These are phyloP conservation scores for Calonectria montana DNA, from an alignment of 2,329 filamentous ascomycete species.

Conservation along the genomic window DNA sequence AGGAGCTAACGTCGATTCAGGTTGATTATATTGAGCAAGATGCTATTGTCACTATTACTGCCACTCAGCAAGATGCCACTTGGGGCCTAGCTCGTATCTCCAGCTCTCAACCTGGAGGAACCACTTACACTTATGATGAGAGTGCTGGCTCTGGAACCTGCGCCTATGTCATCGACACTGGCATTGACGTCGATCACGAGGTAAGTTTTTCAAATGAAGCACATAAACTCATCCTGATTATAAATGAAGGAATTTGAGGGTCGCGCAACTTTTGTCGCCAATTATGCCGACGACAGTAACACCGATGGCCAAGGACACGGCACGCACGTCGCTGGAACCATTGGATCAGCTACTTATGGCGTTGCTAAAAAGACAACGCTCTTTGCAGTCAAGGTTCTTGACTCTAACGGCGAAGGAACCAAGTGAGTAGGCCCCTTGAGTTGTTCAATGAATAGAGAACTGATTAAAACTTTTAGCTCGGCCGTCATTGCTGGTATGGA, in stretches of 20 bases:
- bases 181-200: slow-evolving; percentile 52
- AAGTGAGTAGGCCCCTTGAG: slow-evolving; percentile 28
- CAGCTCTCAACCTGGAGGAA: slow-evolving; percentile 42
- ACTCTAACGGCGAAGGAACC: slow-evolving; percentile 45
- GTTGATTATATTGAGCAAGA: slow-evolving; percentile 56
- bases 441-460: background rate
- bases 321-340: slow-evolving; percentile 51
- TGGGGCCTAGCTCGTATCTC: slow-evolving; percentile 55
- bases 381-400: slow-evolving; percentile 60
- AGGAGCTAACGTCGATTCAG: slow-evolving; percentile 13
- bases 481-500: slow-evolving; percentile 59
- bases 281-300: slow-evolving; percentile 39
- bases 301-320: slow-evolving; percentile 54
- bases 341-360: slow-evolving; percentile 47
- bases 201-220: slow-evolving; percentile 41
- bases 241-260: slow-evolving; percentile 46
- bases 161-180: slow-evolving; percentile 60
- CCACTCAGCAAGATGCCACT: slow-evolving; percentile 50
- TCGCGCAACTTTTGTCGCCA: slow-evolving; percentile 47
- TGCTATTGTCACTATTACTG: slow-evolving; percentile 43
- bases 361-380: slow-evolving; percentile 58
- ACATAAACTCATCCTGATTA: background rate
- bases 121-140: slow-evolving; percentile 52
- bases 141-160: slow-evolving; percentile 55
- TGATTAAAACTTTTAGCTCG: slow-evolving; percentile 41